A percentile compares a stretch with the other conserved stretches of the same genome.
phyloP scores from a whole-genome alignment of 768 basidiomycete species.

The Calocybe cyanea region DNA sequence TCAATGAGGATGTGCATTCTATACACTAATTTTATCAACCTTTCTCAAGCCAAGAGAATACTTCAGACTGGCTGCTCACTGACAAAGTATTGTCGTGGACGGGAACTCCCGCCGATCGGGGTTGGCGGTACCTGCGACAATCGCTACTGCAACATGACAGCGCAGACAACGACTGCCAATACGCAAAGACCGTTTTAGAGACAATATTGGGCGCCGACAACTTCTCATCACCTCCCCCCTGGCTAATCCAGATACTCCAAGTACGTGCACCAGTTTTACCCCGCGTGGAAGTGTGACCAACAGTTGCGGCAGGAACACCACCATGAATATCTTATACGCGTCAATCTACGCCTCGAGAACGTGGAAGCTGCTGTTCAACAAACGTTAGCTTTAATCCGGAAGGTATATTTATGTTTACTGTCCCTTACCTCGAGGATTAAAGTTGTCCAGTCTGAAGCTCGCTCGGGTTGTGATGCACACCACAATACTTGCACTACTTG shows the following conservation, averaged over 20 bases:
- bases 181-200: slow-evolving; percentile 74
- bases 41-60: slow-evolving; percentile 60
- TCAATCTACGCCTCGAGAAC: slow-evolving; percentile 74
- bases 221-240: slow-evolving; percentile 66
- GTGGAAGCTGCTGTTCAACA: slow-evolving; percentile 75
- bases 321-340: slow-evolving; percentile 80
- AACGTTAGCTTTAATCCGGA: slow-evolving; percentile 64
- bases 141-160: slow-evolving; percentile 77
- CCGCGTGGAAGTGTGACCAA: slow-evolving; percentile 1
- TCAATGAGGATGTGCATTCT: slow-evolving; percentile 11
- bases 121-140: slow-evolving; percentile 85
- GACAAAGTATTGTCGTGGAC: slow-evolving; percentile 82
- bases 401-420: slow-evolving; percentile 39
- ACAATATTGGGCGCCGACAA: slow-evolving; percentile 68
- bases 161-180: slow-evolving; percentile 64
- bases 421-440: slow-evolving; percentile 9
- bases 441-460: slow-evolving; percentile 44
- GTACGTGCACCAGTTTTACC: slow-evolving; percentile 30
- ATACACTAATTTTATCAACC: slow-evolving; percentile 14
- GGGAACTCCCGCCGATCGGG: slow-evolving; percentile 74
- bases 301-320: slow-evolving; percentile 60
- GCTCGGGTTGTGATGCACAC: slow-evolving; percentile 47
- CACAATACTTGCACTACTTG: slow-evolving; percentile 63
- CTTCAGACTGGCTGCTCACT: slow-evolving; percentile 78
- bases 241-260: slow-evolving; percentile 77